Evolutionary conservation across 116 monocot genomes (phyloP).

Genomic region (Phalaenopsis hybrid): DNA sequence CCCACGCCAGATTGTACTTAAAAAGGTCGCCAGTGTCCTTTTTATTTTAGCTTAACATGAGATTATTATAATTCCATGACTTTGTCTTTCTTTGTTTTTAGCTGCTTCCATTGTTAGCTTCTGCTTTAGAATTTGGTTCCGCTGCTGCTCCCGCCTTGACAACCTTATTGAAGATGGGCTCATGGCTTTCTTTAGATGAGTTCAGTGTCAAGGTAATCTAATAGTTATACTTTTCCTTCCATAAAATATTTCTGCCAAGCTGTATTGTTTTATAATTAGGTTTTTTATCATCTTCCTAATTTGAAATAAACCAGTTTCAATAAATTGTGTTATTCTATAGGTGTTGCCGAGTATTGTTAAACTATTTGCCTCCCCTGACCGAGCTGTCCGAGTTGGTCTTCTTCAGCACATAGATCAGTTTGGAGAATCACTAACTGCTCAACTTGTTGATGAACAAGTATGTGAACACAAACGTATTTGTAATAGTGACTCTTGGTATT

Average conservation of each 20-base stretch:
- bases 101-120: slow-evolving; percentile 86
- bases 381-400: slow-evolving; percentile 90
- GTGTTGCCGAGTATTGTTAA: slow-evolving; percentile 88
- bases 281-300: neutral
- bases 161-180: slow-evolving; percentile 92
- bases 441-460: slow-evolving; percentile 98
- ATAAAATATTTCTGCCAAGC: neutral
- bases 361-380: slow-evolving; percentile 94
- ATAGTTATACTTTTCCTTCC: slow-evolving; percentile 6
- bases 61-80: neutral
- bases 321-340: slow-evolving; percentile 21
- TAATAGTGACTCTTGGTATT: neutral
- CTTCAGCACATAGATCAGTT: slow-evolving; percentile 97
- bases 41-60: neutral
- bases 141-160: slow-evolving; percentile 93
- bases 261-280: neutral
- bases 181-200: slow-evolving; percentile 89
- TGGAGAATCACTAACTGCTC: slow-evolving; percentile 85
- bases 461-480: slow-evolving; percentile 8
- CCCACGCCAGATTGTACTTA: slow-evolving; percentile 87
- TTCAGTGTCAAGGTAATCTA: slow-evolving; percentile 69
- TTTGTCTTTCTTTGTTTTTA: slow-evolving; percentile 21
- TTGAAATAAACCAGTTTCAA: neutral
- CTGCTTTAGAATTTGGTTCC: slow-evolving; percentile 93
- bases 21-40: slow-evolving; percentile 48